Conservation (phyloP, 2,329 filamentous ascomycete species). For the Fusarium robinianum region DNA sequence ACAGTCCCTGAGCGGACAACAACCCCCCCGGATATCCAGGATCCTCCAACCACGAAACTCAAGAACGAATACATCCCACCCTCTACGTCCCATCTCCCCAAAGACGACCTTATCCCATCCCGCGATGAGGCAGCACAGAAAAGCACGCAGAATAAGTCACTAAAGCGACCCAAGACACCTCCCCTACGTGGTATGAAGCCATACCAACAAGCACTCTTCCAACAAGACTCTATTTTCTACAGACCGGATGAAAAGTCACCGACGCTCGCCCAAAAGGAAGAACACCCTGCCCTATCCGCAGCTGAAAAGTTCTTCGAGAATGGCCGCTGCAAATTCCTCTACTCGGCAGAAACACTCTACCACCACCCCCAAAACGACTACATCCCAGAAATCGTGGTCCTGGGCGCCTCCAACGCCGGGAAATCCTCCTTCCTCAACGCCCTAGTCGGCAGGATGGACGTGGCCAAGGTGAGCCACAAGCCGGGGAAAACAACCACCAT, state of each 20-base stretch:
- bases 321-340: conserved; percentile 49
- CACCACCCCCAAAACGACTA: conserved; percentile 56
- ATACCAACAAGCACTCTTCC: conserved; percentile 24
- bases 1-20: too few species aligned
- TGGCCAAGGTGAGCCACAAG: conserved; percentile 55
- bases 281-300: conserved; percentile 33
- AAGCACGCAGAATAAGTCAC: conserved; percentile 6
- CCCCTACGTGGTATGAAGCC: conserved; percentile 26
- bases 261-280: conserved; percentile 22
- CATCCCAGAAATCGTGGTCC: conserved; percentile 70
- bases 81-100: too few species aligned
- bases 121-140: not conserved
- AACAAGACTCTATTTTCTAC: conserved; percentile 32
- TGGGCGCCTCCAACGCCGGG: conserved; percentile 87
- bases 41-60: too few species aligned
- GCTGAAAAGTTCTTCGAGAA: conserved; percentile 42
- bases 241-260: conserved; percentile 14
- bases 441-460: conserved; percentile 58
- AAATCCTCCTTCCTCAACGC: conserved; percentile 90
- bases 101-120: too few species aligned
- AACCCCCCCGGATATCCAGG: too few species aligned
- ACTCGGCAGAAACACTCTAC: conserved; percentile 54
- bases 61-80: not conserved
- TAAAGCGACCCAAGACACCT: conserved; percentile 9
- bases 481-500: conserved; percentile 60